phyloP scores from a whole-genome alignment of 2,329 filamentous ascomycete genomes.

The Lasiodiplodia sp. region DNA sequence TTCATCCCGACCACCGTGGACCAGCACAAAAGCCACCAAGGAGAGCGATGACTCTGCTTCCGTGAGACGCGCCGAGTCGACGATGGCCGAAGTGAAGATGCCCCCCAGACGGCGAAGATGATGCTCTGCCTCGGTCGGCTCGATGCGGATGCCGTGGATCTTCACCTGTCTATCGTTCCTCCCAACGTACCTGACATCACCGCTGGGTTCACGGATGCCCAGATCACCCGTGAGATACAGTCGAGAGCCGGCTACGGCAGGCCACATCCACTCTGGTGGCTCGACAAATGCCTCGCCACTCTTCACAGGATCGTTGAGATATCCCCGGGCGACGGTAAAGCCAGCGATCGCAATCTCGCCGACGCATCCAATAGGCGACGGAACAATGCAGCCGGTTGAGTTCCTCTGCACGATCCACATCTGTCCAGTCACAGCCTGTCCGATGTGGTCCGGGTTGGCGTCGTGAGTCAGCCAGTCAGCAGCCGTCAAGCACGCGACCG shows the following conservation, averaged over 20 bases:
- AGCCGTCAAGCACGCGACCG: too few species aligned
- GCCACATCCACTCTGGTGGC: constrained; percentile 7
- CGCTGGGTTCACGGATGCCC: constrained; percentile 41
- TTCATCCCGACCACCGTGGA: background rate
- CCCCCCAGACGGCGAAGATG: background rate
- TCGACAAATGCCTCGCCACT: constrained; percentile 3
- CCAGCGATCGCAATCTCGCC: constrained; percentile 34
- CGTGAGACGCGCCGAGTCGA: background rate
- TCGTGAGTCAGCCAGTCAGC: too few species aligned
- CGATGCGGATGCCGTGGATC: constrained; percentile 1
- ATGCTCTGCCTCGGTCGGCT: background rate
- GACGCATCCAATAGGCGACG: constrained; percentile 40
- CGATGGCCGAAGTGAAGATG: too few species aligned
- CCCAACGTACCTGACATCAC: constrained; percentile 32
- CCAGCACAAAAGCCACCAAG: background rate
- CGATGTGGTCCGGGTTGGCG: too few species aligned
- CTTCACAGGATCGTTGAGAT: constrained; percentile 9
- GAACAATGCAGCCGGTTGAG: constrained; percentile 33
- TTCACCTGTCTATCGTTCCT: background rate
- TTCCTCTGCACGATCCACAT: too few species aligned
- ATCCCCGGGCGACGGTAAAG: background rate
- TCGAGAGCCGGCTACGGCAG: constrained; percentile 16
- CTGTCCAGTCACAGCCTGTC: too few species aligned
- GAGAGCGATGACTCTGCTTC: background rate
- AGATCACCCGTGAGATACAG: constrained; percentile 46